These are phyloP conservation scores for Chytriomyces sp. DNA, from an alignment of 192 early-diverging fungal genomes.

Conservation along the genomic window DNA sequence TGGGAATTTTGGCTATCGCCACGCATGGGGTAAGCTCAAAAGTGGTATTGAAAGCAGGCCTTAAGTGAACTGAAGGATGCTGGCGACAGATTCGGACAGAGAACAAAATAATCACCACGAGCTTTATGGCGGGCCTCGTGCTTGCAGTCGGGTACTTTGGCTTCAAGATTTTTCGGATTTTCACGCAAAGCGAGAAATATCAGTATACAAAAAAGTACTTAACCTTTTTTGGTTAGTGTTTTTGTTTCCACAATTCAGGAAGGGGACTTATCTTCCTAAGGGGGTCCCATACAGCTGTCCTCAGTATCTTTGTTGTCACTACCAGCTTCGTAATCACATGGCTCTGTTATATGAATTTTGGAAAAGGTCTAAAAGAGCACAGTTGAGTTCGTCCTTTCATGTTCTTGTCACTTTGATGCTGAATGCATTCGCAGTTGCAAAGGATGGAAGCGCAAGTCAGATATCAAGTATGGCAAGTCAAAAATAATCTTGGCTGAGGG, in stretches of 20 bases:
- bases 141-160: slow-evolving; percentile 67
- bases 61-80: not conserved
- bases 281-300: slow-evolving; percentile 39
- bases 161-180: slow-evolving; percentile 69
- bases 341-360: slow-evolving; percentile 70
- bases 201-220: slow-evolving; percentile 48
- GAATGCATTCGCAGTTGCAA: not conserved
- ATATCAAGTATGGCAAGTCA: too few species aligned
- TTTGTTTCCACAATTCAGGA: slow-evolving; percentile 7
- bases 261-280: not conserved
- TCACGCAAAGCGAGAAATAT: slow-evolving; percentile 34
- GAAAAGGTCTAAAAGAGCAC: slow-evolving; percentile 70
- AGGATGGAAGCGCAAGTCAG: not conserved
- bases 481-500: too few species aligned
- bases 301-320: slow-evolving; percentile 49
- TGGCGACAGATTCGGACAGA: slow-evolving; percentile 56
- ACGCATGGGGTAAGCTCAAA: slow-evolving; percentile 54
- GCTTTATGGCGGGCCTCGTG: slow-evolving; percentile 61
- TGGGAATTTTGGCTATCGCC: slow-evolving; percentile 61
- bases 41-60: not conserved
- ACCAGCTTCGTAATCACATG: slow-evolving; percentile 56
- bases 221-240: slow-evolving; percentile 48
- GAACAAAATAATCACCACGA: slow-evolving; percentile 54
- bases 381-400: slow-evolving; percentile 20
- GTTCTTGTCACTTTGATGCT: not conserved